These are phyloP conservation scores for Arthrobotrys musiformis DNA, from an alignment of 2,329 filamentous ascomycete genomes.

Conservation along the genomic window DNA sequence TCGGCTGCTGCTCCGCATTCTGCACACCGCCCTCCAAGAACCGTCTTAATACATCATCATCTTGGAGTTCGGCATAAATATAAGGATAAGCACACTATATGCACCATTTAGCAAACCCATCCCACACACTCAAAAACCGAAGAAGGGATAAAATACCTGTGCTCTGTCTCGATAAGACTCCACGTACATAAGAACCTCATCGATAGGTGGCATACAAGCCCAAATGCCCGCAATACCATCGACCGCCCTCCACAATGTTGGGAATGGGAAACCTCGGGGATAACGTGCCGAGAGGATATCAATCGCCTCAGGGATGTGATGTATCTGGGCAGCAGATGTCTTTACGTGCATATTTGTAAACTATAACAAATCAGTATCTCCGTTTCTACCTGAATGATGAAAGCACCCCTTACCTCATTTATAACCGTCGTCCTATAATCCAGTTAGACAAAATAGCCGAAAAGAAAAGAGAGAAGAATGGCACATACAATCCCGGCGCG, in stretches of 20 bases:
- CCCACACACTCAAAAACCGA: too few relatives aligned
- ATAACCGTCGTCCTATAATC: slow-evolving; percentile 37
- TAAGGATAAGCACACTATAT: slow-evolving; percentile 50
- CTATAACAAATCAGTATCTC: slow-evolving; percentile 11
- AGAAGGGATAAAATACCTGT: slow-evolving; percentile 11
- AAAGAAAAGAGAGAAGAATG: not conserved
- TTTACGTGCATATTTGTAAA: slow-evolving; percentile 54
- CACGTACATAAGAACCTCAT: slow-evolving; percentile 28
- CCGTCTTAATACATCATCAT: slow-evolving; percentile 33
- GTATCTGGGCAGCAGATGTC: slow-evolving; percentile 7
- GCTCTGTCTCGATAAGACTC: slow-evolving; percentile 34
- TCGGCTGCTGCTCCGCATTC: slow-evolving; percentile 44
- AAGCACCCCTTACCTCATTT: slow-evolving; percentile 25
- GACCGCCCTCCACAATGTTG: slow-evolving; percentile 49
- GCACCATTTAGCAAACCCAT: not conserved
- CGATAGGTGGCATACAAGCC: slow-evolving; percentile 31
- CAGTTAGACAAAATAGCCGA: not conserved
- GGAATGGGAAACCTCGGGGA: slow-evolving; percentile 42
- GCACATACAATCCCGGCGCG: slow-evolving; percentile 41
- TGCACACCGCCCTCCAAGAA: slow-evolving; percentile 48
- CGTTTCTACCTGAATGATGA: not conserved
- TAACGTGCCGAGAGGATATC: slow-evolving; percentile 43
- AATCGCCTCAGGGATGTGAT: slow-evolving; percentile 41
- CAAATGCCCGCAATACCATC: slow-evolving; percentile 45
- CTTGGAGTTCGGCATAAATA: slow-evolving; percentile 51